A percentile compares a stretch with the other conserved stretches of the same genome.
These are phyloP conservation scores for Heliamphora pulchella DNA, from an alignment of 179 eudicot species.

Conservation along the genomic window DNA sequence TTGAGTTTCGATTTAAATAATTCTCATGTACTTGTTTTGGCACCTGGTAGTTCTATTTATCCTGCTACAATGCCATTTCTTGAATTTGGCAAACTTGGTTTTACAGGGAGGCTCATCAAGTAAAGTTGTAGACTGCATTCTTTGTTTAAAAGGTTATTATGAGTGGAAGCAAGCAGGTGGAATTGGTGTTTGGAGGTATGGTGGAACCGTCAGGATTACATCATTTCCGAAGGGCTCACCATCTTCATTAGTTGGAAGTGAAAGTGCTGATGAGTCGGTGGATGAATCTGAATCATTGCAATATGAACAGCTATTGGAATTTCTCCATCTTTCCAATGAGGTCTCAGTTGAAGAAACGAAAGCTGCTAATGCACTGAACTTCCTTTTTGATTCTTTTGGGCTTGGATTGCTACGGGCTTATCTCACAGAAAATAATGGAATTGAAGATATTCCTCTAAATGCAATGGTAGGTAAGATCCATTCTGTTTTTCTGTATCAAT, in stretches of 20 bases:
- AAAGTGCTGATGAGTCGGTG: slow-evolving; percentile 68
- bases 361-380: slow-evolving; percentile 45
- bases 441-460: slow-evolving; percentile 64
- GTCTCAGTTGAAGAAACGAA: slow-evolving; percentile 54
- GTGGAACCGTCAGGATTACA: slow-evolving; percentile 81
- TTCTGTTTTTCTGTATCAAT: neutral
- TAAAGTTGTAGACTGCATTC: slow-evolving; percentile 92
- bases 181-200: slow-evolving; percentile 91
- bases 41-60: neutral
- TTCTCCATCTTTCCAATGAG: slow-evolving; percentile 56
- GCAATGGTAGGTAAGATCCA: slow-evolving; percentile 87
- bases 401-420: slow-evolving; percentile 61
- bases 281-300: slow-evolving; percentile 79
- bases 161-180: slow-evolving; percentile 97
- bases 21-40: slow-evolving; percentile 10
- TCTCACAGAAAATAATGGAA: slow-evolving; percentile 42
- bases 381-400: slow-evolving; percentile 64
- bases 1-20: neutral
- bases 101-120: slow-evolving; percentile 81
- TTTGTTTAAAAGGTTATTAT: slow-evolving; percentile 83
- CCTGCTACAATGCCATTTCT: neutral
- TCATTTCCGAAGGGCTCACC: slow-evolving; percentile 58
- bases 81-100: slow-evolving; percentile 8
- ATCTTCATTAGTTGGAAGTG: slow-evolving; percentile 64
- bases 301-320: slow-evolving; percentile 59